Evolutionary conservation across 805 yeast species (phyloP).

Genomic region (Lipomyces orientalis): DNA sequence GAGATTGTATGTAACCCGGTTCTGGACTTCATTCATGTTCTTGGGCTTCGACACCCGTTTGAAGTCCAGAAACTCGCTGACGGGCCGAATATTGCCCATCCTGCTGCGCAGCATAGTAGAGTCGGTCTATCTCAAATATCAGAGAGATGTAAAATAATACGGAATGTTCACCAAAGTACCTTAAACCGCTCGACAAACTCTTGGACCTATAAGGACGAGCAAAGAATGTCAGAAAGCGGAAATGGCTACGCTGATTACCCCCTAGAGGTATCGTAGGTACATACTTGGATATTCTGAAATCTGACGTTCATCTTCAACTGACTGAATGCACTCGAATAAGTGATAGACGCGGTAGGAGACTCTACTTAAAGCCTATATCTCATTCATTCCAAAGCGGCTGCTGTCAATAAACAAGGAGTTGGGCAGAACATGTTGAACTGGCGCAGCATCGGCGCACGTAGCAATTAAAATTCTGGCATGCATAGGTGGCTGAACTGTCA

Average conservation of each 20-base stretch:
- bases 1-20: slow-evolving; percentile 84
- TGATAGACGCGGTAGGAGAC: background rate
- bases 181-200: slow-evolving; percentile 37
- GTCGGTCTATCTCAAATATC: slow-evolving; percentile 23
- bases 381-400: background rate
- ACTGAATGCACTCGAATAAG: background rate
- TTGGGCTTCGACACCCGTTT: slow-evolving; percentile 89
- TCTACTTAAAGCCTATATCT: background rate
- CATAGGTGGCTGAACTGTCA: background rate
- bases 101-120: slow-evolving; percentile 28
- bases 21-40: slow-evolving; percentile 86
- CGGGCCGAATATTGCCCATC: slow-evolving; percentile 62
- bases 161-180: slow-evolving; percentile 7
- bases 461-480: background rate
- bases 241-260: too few species aligned
- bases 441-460: background rate
- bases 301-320: slow-evolving; percentile 22
- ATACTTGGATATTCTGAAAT: slow-evolving; percentile 31
- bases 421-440: background rate
- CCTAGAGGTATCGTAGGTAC: background rate
- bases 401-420: background rate
- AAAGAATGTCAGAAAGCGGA: background rate
- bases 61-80: slow-evolving; percentile 91
- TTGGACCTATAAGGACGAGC: slow-evolving; percentile 25
- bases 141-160: background rate